Evolutionary conservation across 2,329 filamentous ascomycete species (phyloP).

Genomic region (Neonectria punicea): DNA sequence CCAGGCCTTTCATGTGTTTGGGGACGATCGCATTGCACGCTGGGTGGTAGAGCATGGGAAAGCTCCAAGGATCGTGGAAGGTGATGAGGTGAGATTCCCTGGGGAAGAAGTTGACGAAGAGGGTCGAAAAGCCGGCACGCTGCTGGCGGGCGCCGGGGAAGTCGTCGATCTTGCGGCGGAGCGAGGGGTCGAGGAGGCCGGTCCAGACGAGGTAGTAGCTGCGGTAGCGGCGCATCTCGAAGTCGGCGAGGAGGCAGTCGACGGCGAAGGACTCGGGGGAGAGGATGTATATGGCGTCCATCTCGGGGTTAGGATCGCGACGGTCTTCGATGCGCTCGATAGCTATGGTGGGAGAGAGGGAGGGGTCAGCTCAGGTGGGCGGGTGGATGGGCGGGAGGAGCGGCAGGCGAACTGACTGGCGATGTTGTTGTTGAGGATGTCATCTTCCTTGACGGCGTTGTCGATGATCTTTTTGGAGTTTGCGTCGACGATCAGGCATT

Average conservation of each 20-base stretch:
- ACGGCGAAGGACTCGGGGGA: conserved; percentile 88
- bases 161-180: conserved; percentile 79
- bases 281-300: conserved; percentile 95
- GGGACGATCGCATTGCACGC: conserved; percentile 86
- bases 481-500: conserved; percentile 91
- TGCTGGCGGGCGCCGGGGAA: conserved; percentile 75
- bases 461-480: conserved; percentile 86
- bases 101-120: conserved; percentile 90
- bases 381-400: conserved; percentile 19
- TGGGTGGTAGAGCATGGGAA: conserved; percentile 91
- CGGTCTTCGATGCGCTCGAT: conserved; percentile 94
- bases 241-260: conserved; percentile 92
- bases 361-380: conserved; percentile 27
- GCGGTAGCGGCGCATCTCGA: conserved; percentile 85
- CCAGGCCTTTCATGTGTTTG: conserved; percentile 83
- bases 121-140: conserved; percentile 82
- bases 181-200: conserved; percentile 73
- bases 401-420: conserved; percentile 73
- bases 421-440: conserved; percentile 96
- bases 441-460: conserved; percentile 93
- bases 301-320: conserved; percentile 83
- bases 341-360: conserved; percentile 64
- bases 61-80: conserved; percentile 95
- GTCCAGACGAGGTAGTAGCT: conserved; percentile 89
- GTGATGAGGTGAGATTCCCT: conserved; percentile 91